Percentiles rank a stretch among this genome's conserved stretches.
These are phyloP conservation scores for Odontarrhena argentea DNA, from an alignment of 345 rosid species.

Conservation along the genomic window DNA sequence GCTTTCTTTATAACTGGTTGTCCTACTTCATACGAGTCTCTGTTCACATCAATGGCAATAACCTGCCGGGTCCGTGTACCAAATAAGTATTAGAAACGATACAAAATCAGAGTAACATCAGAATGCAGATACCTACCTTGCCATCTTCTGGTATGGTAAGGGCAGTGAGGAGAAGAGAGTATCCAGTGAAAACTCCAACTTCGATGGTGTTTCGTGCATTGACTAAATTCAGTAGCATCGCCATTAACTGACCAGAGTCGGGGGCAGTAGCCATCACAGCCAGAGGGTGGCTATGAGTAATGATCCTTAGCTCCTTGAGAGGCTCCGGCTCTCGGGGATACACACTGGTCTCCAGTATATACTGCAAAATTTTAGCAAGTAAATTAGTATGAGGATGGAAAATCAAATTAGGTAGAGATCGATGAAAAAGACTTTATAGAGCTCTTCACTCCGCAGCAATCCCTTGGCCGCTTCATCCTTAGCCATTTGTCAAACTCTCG, in stretches of 20 bases:
- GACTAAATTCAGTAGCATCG: slow-evolving; percentile 55
- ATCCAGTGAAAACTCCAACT: slow-evolving; percentile 79
- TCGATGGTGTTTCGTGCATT: slow-evolving; percentile 69
- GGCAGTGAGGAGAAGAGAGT: slow-evolving; percentile 87
- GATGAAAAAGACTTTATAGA: slow-evolving; percentile 50
- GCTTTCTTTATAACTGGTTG: slow-evolving; percentile 59
- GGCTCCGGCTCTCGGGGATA: slow-evolving; percentile 66
- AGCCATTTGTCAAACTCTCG: slow-evolving; percentile 40
- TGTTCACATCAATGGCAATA: slow-evolving; percentile 51
- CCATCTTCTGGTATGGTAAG: slow-evolving; percentile 77
- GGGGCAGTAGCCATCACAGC: slow-evolving; percentile 62
- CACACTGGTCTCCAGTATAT: slow-evolving; percentile 67
- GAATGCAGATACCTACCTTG: slow-evolving; percentile 37
- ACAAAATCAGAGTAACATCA: neutral
- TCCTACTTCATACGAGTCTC: slow-evolving; percentile 53
- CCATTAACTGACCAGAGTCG: slow-evolving; percentile 75
- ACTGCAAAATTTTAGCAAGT: slow-evolving; percentile 42
- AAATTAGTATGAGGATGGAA: neutral
- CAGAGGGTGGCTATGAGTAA: slow-evolving; percentile 57
- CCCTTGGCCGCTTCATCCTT: slow-evolving; percentile 42
- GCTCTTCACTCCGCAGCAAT: slow-evolving; percentile 52
- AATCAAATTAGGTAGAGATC: neutral
- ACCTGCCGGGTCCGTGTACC: slow-evolving; percentile 39
- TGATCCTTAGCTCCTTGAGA: slow-evolving; percentile 64
- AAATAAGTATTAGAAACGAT: neutral